Base-by-base conservation (phyloP, 2,329 filamentous ascomycete species). In the Coniochaeta hoffmannii region DNA sequence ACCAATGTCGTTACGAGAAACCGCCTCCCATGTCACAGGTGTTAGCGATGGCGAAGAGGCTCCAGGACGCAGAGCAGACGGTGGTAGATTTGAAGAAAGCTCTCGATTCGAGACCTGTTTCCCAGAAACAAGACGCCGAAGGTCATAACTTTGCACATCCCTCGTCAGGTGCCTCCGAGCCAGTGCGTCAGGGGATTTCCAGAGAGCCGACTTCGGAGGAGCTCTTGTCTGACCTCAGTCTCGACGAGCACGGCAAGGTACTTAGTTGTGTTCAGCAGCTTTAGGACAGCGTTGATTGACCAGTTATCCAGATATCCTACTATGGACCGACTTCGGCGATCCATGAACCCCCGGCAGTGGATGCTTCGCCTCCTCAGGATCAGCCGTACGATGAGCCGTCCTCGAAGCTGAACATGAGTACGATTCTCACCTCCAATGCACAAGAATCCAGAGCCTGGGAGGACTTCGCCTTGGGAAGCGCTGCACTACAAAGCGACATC, bases 1-100 rank as follows among this genome's bases (percentile, higher is more conserved):
- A 65, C 31, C 58, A 65, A 17, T 68, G 67, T 57, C 64, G 61
- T 22, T 68, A 69, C 52, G 66, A 69, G 51, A 68, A 68, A 54
- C 49, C 61, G 44, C 67, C 65, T 28, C 65, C 67, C 9, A 65
- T 69, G 61, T 65, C 66, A 12, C 66, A 68, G 56, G 56, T 68
- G 38, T 49, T 68, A 7, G 63, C 62, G 14, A 66, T 68, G 64
- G 62, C 63, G 5, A 56, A 61, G 54, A 53, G 62, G n/a, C 59
- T 68, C 17, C 59, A 65, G 52, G 64, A 65, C 17, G 61, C 61
- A 3, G 64, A 66, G 56, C 31, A 58, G 50, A 59, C 56, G 3
- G 57, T 66, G 19, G 56, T 26, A 15, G 58, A 62, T 1, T 56
- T 65, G 19, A 57, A 54, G 31, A 55, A 41, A 30, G 54, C 59